Conservation (phyloP, 768 basidiomycete species). For the Podaxis sp. region DNA sequence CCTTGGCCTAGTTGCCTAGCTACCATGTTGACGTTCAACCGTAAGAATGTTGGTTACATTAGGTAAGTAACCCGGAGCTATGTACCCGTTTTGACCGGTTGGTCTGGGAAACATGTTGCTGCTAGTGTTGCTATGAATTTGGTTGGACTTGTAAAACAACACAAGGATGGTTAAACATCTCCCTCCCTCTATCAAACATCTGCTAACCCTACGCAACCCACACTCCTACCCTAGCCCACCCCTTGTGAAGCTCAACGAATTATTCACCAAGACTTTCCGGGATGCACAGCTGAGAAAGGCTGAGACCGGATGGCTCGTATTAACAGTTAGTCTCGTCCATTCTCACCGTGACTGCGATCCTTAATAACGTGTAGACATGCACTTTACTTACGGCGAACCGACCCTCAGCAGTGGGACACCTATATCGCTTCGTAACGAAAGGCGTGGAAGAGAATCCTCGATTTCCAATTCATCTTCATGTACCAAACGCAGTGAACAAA, state of each 20-base stretch:
- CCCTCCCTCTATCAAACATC: slow-evolving; percentile 68
- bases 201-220: slow-evolving; percentile 67
- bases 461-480: slow-evolving; percentile 37
- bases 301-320: slow-evolving; percentile 79
- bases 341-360: slow-evolving; percentile 10
- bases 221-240: slow-evolving; percentile 59
- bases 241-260: slow-evolving; percentile 45
- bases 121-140: not conserved
- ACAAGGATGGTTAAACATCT: slow-evolving; percentile 46
- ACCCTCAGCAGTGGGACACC: slow-evolving; percentile 73
- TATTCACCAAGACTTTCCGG: slow-evolving; percentile 61
- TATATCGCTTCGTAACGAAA: slow-evolving; percentile 78
- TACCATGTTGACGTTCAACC: not conserved
- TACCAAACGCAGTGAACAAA: slow-evolving; percentile 62
- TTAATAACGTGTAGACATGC: slow-evolving; percentile 59
- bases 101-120: slow-evolving; percentile 1
- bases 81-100: not conserved
- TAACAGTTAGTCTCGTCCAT: slow-evolving; percentile 51
- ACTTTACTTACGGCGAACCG: slow-evolving; percentile 81
- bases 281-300: slow-evolving; percentile 66
- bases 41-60: not conserved
- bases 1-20: not conserved
- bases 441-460: slow-evolving; percentile 35
- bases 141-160: not conserved
- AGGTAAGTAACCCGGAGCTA: not conserved